Evolutionary conservation across 2,329 filamentous ascomycete genomes (phyloP).

Genomic region (Nemania sp.): DNA sequence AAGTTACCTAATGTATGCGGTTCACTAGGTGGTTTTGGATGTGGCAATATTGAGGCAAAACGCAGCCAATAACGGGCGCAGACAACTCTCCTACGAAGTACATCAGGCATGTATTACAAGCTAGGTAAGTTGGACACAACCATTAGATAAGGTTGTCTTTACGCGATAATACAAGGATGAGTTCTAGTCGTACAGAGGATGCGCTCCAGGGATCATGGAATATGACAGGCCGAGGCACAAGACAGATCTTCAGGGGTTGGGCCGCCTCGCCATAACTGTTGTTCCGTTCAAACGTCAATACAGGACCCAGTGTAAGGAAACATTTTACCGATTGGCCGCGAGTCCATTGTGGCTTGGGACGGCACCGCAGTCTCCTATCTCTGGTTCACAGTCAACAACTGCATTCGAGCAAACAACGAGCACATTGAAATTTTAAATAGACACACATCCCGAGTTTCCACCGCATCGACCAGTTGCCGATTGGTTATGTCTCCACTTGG

Average conservation of each 20-base stretch:
- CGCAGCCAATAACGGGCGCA: conserved; percentile 10
- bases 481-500: conserved; percentile 7
- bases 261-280: conserved; percentile 5
- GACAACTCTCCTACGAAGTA: no score
- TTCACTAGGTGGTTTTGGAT: background rate
- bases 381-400: conserved; percentile 11
- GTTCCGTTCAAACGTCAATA: conserved; percentile 11
- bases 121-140: background rate
- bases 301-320: conserved; percentile 8
- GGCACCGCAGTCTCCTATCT: conserved; percentile 8
- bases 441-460: conserved; percentile 14
- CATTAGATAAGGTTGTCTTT: conserved; percentile 3
- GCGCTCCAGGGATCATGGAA: conserved; percentile 18
- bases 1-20: background rate
- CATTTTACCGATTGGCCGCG: conserved; percentile 16
- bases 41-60: conserved; percentile 7
- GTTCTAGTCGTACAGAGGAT: conserved; percentile 19
- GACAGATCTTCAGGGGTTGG: conserved; percentile 22
- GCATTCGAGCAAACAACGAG: no score
- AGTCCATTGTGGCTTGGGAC: conserved; percentile 14
- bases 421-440: no score
- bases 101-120: no score
- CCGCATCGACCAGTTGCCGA: conserved; percentile 5
- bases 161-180: conserved; percentile 10
- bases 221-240: conserved; percentile 10